Base-by-base conservation (phyloP, 2,329 filamentous ascomycete species). In the Fusarium metavorans region DNA sequence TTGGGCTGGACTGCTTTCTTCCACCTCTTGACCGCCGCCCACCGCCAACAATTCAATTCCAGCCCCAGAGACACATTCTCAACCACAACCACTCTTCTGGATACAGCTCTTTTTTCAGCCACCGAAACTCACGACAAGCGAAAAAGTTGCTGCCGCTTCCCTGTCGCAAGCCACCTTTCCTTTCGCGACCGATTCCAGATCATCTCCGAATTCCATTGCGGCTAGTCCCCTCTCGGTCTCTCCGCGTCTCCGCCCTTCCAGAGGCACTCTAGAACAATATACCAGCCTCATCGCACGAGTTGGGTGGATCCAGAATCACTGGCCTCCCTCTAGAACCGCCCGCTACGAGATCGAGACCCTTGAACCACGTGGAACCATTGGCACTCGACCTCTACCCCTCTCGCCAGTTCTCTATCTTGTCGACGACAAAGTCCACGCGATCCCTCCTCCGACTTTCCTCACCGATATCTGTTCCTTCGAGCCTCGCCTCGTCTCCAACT, bases 281-380 rank as follows among this genome's bases (percentile, higher is more conserved):
- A 61, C 67, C 69, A 70, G 67, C 65, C 72, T 70, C 69, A 61
- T 61, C 62, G 57, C 64, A 70, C 61, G 35, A 71, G 32, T 64
- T 39, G 60, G 57, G 76, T 78, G 76, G 76, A 78, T 66, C 76
- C 64, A 66, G 56, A 59, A 65, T 67, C 56, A 16, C 62, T 39
- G 66, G 30, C 71, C 14, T 60, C 68, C 66, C 56, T 48, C 56
- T 68, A 54, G 56, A 72, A 72, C 66, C 71, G 58, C 73, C 73
- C 72, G 48, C 63, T 63, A 61, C 67, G 50, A 66, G 58, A 70
- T 78, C 67, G 52, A 74, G 64, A 70, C 72, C 64, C 64, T 72
- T 68, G 18, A 70, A 76, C 73, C 72, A 76, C 77, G 75, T 76
- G 75, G 75, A 76, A 67, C 72, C 68, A 74, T 72, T 74, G 68